A percentile compares a stretch with the other conserved stretches of the same genome.
Evolutionary conservation across 805 yeast species (phyloP).

Genomic region (Lachancea cidri): DNA sequence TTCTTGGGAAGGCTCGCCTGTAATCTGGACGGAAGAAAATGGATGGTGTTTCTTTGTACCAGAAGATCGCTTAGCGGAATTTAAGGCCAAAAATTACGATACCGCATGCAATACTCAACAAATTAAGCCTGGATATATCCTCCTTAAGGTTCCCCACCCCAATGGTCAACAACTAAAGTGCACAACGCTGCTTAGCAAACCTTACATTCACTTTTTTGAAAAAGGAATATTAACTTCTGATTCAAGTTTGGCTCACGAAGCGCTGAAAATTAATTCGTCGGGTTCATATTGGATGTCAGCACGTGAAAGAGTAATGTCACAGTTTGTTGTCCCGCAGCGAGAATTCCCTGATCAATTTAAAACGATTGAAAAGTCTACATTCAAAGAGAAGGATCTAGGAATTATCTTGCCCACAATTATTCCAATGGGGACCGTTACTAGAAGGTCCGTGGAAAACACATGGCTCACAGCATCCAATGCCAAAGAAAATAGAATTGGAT

Average conservation of each 20-base stretch:
- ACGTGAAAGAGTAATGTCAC: conserved; percentile 75
- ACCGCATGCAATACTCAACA: conserved; percentile 19
- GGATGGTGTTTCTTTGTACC: conserved; percentile 89
- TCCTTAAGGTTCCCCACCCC: conserved; percentile 82
- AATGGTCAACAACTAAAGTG: conserved; percentile 73
- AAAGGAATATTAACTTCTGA: conserved; percentile 67
- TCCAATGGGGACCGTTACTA: conserved; percentile 94
- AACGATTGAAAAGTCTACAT: conserved; percentile 9
- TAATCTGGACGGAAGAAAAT: conserved; percentile 66
- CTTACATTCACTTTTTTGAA: conserved; percentile 67
- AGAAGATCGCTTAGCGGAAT: conserved; percentile 23
- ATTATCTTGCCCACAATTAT: conserved; percentile 78
- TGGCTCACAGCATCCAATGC: conserved; percentile 98
- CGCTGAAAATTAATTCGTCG: conserved; percentile 67
- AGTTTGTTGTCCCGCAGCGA: conserved; percentile 68
- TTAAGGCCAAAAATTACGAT: conserved; percentile 34
- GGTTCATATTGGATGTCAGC: conserved; percentile 94
- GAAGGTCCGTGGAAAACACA: conserved; percentile 94
- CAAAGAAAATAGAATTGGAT: conserved; percentile 77
- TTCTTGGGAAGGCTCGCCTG: conserved; percentile 81
- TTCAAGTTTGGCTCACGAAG: conserved; percentile 67
- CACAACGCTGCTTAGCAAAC: conserved; percentile 71
- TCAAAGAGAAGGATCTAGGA: conserved; percentile 41
- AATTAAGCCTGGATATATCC: conserved; percentile 17
- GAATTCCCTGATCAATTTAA: conserved; percentile 26